phyloP scores from a whole-genome alignment of 2,329 filamentous ascomycete genomes.

The Cordyceps pruinosa region DNA sequence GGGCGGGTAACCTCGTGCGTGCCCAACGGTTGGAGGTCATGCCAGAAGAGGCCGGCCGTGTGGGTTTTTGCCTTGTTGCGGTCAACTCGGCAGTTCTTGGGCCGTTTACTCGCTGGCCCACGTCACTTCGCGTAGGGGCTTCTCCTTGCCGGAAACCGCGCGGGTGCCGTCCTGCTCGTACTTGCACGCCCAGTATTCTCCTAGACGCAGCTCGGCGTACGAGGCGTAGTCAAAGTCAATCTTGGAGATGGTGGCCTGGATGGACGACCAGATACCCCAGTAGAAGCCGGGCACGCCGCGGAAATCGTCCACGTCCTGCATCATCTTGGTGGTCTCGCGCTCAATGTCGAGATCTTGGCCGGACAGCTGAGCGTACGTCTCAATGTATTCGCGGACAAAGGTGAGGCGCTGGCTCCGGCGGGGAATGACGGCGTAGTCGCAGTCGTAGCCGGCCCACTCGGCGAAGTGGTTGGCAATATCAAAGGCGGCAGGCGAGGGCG shows the following conservation, averaged over 20 bases:
- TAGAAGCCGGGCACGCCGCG: slow-evolving; percentile 84
- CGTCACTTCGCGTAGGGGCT: slow-evolving; percentile 68
- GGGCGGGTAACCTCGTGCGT: neutral
- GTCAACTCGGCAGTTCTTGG: neutral
- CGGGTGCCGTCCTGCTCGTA: slow-evolving; percentile 62
- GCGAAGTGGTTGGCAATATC: slow-evolving; percentile 97
- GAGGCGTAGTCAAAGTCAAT: slow-evolving; percentile 96
- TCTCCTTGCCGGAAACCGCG: slow-evolving; percentile 42
- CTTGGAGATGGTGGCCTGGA: slow-evolving; percentile 87
- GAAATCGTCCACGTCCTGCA: slow-evolving; percentile 77
- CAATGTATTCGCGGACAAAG: slow-evolving; percentile 80
- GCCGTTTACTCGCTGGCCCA: slow-evolving; percentile 50
- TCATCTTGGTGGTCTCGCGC: slow-evolving; percentile 61
- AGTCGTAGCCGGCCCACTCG: slow-evolving; percentile 96
- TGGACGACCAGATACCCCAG: slow-evolving; percentile 93
- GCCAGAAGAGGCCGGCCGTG: neutral
- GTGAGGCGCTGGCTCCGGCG: slow-evolving; percentile 67
- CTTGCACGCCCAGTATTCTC: slow-evolving; percentile 92
- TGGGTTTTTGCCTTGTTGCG: neutral
- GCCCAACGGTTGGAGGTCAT: neutral
- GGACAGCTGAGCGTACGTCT: slow-evolving; percentile 57
- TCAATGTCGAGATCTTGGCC: slow-evolving; percentile 43
- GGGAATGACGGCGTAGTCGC: slow-evolving; percentile 78
- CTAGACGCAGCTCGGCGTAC: slow-evolving; percentile 79
- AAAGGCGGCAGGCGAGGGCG: slow-evolving; percentile 88